Evolutionary conservation across 148 eudicot genomes (phyloP), one percentile per base, ranked within the genome.

Genomic region (Camellia japonica): DNA sequence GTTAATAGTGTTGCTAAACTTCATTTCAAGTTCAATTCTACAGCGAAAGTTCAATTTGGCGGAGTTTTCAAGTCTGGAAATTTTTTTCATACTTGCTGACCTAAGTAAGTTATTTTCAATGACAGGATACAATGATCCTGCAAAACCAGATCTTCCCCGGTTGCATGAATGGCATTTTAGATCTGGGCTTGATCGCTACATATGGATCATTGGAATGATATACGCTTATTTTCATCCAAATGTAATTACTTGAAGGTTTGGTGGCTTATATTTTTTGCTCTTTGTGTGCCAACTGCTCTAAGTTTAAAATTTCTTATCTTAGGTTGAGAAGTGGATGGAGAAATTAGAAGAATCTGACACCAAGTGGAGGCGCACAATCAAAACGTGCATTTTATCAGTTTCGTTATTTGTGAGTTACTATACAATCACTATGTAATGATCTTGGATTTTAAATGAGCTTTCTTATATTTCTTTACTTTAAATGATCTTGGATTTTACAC

Each of bases 121-220:
- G 78, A 71, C 91, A 95, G 99, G 92, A 15, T 95, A 95, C 82
- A 76, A 81, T 76, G 99, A 93, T 89, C 99, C 99, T 74, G 99
- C 93, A 81, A 93, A 95, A 86, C 99, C 97, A 43, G 93, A 92
- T 83, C 88, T 95, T 75, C 93, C 97, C 83, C 92, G 90, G 68
- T 78, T 92, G 71, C 95, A 93, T 71, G 99, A 95, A 73, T 95
- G 99, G 99, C 99, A 95, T 81, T 95, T 95, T 81, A 90, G 99
- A 89, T 95, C 99, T 73, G 99, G 99, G 79, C 93, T 95, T 85
- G 99, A 95, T 88, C 98, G 99, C 44, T 93, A 95, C 82, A 89
- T 95, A 77, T 95, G 99, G 99, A 93, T 95, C 75, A 86, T 93
- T 71, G 99, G 99, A 71, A 95, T 95, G 99, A 90, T 95, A 82